A percentile compares a stretch with the other conserved stretches of the same genome.
These are phyloP conservation scores for Cucumis cinereus DNA, from an alignment of 306 rosid genomes.

Conservation along the genomic window DNA sequence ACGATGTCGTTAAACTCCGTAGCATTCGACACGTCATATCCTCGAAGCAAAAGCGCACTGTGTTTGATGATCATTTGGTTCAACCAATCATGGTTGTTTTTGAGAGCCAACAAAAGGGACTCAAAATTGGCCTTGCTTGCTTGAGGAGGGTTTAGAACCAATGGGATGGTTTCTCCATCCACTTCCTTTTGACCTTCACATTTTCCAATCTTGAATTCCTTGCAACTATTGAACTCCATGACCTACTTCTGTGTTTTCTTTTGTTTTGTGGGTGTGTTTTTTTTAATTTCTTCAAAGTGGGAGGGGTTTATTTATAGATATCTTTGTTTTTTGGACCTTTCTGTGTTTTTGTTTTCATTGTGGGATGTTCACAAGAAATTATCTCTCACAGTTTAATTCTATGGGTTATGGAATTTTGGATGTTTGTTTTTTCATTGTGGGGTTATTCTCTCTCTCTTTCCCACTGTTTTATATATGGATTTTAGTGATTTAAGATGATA, in stretches of 20 bases:
- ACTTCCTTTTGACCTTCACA: conserved; percentile 66
- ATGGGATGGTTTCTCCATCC: conserved; percentile 69
- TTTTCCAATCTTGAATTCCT: conserved; percentile 50
- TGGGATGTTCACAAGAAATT: conserved; percentile 4
- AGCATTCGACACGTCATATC: conserved; percentile 40
- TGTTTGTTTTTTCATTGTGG: not conserved
- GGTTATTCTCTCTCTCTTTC: not conserved
- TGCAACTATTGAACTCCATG: conserved; percentile 38
- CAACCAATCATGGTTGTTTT: conserved; percentile 56
- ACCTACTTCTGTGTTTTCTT: not conserved
- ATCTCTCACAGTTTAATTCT: not conserved
- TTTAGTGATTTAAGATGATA: not conserved
- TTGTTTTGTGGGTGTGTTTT: not conserved
- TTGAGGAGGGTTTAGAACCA: conserved; percentile 43
- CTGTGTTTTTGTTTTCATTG: not conserved
- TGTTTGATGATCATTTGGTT: conserved; percentile 53
- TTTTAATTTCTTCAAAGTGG: not conserved
- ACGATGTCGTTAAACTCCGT: conserved; percentile 57
- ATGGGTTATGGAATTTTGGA: not conserved
- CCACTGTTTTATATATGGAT: too few species aligned
- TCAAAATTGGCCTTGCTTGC: conserved; percentile 23
- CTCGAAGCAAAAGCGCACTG: conserved; percentile 65
- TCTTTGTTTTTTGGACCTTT: not conserved
- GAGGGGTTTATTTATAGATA: not conserved
- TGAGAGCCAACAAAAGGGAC: conserved; percentile 27